Conservation (phyloP, 805 yeast species). For the Teunomyces kruisii region DNA sequence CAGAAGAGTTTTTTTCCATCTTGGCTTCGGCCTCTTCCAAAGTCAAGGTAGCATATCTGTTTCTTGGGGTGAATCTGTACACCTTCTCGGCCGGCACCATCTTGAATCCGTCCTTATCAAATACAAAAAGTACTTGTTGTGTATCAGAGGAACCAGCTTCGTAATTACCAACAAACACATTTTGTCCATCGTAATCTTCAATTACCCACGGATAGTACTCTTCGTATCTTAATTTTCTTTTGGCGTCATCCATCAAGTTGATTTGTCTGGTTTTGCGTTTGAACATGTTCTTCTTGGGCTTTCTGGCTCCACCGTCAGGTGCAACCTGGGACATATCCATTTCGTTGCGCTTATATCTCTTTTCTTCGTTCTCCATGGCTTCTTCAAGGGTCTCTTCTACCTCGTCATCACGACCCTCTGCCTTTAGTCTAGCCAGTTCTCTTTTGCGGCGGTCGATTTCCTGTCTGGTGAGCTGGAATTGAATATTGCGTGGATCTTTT, state of each 20-base stretch:
- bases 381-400: constrained; percentile 8
- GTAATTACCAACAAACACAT: constrained; percentile 93
- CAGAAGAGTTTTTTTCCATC: constrained; percentile 75
- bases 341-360: constrained; percentile 21
- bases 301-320: constrained; percentile 89
- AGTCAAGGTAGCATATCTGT: constrained; percentile 89
- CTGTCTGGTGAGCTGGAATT: constrained; percentile 76
- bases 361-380: constrained; percentile 17
- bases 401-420: constrained; percentile 8
- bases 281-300: constrained; percentile 53
- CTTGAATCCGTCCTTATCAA: constrained; percentile 85
- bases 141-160: constrained; percentile 87
- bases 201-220: constrained; percentile 98
- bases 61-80: constrained; percentile 89
- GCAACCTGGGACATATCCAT: constrained; percentile 70
- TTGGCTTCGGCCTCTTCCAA: constrained; percentile 95
- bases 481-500: constrained; percentile 89
- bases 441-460: constrained; percentile 62
- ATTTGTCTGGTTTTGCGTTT: constrained; percentile 85
- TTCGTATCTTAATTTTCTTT: constrained; percentile 84
- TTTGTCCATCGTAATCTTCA: constrained; percentile 93
- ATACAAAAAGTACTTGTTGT: constrained; percentile 76
- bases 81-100: constrained; percentile 95
- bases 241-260: constrained; percentile 75
- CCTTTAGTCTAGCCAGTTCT: constrained; percentile 24